phyloP scores from a whole-genome alignment of 75 land plant genomes.

The Adiantum capillusveneris region DNA sequence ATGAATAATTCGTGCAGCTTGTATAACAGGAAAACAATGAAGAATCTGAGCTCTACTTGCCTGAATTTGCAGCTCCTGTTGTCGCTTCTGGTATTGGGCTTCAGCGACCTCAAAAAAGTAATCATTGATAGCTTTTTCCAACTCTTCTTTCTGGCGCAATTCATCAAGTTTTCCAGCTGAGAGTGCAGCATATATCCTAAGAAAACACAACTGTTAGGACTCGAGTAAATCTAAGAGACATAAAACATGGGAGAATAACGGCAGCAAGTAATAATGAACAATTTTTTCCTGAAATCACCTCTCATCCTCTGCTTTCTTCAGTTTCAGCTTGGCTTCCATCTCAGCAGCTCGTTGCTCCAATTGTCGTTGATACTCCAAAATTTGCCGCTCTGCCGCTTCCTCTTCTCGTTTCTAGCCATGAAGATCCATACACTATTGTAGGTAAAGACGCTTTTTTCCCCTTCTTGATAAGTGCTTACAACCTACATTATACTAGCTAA shows the following conservation, averaged over 20 bases:
- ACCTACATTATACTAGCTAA: no score
- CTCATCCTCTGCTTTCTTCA: slow-evolving; percentile 5
- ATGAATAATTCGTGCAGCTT: neutral
- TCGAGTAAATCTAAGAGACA: neutral
- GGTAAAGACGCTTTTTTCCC: no score
- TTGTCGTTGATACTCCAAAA: neutral
- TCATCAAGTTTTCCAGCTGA: slow-evolving; percentile 11
- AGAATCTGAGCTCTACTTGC: no score
- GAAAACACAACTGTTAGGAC: no score
- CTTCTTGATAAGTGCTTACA: no score
- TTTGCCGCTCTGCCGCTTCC: slow-evolving; percentile 5
- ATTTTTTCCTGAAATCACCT: neutral
- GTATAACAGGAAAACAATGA: no score
- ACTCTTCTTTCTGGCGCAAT: neutral
- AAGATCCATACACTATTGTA: no score
- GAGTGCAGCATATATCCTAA: slow-evolving; percentile 7
- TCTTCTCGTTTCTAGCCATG: slow-evolving; percentile 3
- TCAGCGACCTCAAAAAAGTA: slow-evolving; percentile 9
- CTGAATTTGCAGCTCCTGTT: slow-evolving; percentile 7
- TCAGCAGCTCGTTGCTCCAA: slow-evolving; percentile 5
- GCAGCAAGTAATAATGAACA: neutral
- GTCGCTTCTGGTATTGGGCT: slow-evolving; percentile 5
- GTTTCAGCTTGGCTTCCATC: slow-evolving; percentile 4
- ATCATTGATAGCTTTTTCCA: slow-evolving; percentile 5
- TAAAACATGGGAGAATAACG: neutral